Base-by-base conservation (phyloP, 192 early-diverging fungal species). In the Obelidium mucronatum region DNA sequence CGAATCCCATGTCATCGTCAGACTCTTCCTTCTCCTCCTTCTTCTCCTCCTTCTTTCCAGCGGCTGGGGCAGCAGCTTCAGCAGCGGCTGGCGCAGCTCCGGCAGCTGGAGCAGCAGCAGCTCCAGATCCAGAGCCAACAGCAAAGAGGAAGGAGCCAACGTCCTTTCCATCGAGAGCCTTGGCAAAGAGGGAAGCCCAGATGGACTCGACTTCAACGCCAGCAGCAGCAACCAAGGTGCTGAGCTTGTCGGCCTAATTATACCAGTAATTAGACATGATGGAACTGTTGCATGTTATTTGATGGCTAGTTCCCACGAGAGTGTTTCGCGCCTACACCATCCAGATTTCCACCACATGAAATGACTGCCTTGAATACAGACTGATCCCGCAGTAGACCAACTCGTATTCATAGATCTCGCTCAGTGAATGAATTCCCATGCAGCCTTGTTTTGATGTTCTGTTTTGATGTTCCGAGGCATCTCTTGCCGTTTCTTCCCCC, bases 131-230 rank as follows among this genome's bases (percentile, higher is more conserved):
- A 61, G 77, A 73, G 74, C 96, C 96, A 76, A 96, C 91, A 90
- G 94, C 96, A 83, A 92, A 88, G 76, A 98, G 88, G 85, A 97
- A 90, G 80, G 92, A 91, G 80, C 82, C 88, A 71, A 98, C 82
- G 85, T 97, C 92, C 89, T 94, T 92, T 76, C 95, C 95, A 75
- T 88, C 94, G 79, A 98, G 92, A 68, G 97, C 97, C 93, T 98
- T 98, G 88, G 97, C 94, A 88, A 97, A 98, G 79, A 98, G 88
- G 84, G 82, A 88, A 82, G 93, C 92, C 95, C 95, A 98, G 92
- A 98, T 93, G 74, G 93, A 83, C 87, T 98, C 96, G 78, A 97
- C 91, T 56, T 92, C 87, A 73, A 95, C 77, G 82, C 94, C 94
- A 72, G 97, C 95, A 70, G 96, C 93, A 81, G 91, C 92, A 87